Evolutionary conservation across 305 asterid species (phyloP), one percentile per base, ranked within the genome.

Genomic region (Striga hermonthica): DNA sequence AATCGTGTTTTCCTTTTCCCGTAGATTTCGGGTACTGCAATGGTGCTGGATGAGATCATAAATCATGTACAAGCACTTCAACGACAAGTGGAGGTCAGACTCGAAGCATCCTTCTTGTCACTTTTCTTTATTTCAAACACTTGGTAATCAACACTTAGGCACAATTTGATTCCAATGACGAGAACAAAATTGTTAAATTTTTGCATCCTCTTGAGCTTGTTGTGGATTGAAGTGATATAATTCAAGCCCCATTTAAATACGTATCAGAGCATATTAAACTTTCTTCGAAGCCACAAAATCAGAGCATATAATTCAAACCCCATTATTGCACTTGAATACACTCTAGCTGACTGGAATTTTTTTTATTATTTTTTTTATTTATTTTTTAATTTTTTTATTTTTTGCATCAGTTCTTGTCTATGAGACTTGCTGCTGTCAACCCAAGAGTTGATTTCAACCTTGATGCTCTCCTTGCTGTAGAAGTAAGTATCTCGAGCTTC

Each of bases 21-120:
- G 65, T 94, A 93, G 99, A 90, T 93, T 69, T 93, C 99, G 12
- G 99, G 99, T 47, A 93, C 99, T 62, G 99, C 99, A 74, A 78
- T 91, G 95, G 97, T 93, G 72, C 81, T 93, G 76, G 99, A 93
- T 81, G 99, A 93, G 83, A 93, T 93, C 76, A 93, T 93, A 64
- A 93, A 93, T 81, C 99, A 93, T 28, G 99, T 93, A 57, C 99
- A 93, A 75, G 79, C 86, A 43, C 89, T 93, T 72, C 99, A 93
- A 74, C 94, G 95, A 15, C 97, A 93, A 82, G 99, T 93, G 70
- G 99, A 93, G 99, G 99, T 90, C 67, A 74, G 80, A 35, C 62
- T 60, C 45, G 31, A 12, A 56, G 43, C 67, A 43, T 5, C 50
- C 47, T 34, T 22, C 31, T 22, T 36, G 15, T 40, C 22, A 48